Percentiles rank a stretch among this genome's conserved stretches.
These are phyloP conservation scores for Rhizophora mangle DNA, from an alignment of 345 rosid species.

Conservation along the genomic window DNA sequence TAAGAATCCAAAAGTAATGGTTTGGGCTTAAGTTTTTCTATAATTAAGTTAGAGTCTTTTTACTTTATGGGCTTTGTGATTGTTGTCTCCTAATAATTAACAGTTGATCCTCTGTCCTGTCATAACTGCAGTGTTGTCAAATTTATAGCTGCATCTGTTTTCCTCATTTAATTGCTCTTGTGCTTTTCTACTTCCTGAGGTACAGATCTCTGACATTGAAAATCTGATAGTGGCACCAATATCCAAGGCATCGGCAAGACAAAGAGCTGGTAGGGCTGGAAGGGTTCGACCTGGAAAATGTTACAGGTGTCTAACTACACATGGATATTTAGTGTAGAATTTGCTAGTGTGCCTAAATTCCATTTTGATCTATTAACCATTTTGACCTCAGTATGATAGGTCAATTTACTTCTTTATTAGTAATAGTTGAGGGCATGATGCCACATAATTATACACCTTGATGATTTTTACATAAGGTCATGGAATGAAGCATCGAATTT, in stretches of 20 bases:
- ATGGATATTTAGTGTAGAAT: neutral
- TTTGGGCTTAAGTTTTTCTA: neutral
- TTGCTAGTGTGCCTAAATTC: neutral
- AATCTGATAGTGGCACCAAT: slow-evolving; percentile 91
- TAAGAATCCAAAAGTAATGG: neutral
- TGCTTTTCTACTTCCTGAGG: slow-evolving; percentile 2
- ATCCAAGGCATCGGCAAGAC: slow-evolving; percentile 96
- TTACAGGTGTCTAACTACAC: slow-evolving; percentile 56
- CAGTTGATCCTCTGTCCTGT: neutral
- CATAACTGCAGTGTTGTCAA: neutral
- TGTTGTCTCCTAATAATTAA: neutral
- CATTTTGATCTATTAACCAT: neutral
- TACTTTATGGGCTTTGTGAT: neutral
- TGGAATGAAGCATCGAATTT: neutral
- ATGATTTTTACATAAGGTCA: neutral
- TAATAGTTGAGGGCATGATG: neutral
- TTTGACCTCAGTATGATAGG: neutral
- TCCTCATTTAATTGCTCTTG: neutral
- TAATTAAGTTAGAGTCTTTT: neutral
- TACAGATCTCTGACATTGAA: slow-evolving; percentile 87
- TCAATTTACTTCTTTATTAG: neutral
- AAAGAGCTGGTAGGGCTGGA: slow-evolving; percentile 98
- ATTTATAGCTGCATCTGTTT: neutral
- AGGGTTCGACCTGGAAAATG: slow-evolving; percentile 95
- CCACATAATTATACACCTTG: neutral